phyloP scores from a whole-genome alignment of 2,329 filamentous ascomycete genomes.

The Parascedosporium putredinis region DNA sequence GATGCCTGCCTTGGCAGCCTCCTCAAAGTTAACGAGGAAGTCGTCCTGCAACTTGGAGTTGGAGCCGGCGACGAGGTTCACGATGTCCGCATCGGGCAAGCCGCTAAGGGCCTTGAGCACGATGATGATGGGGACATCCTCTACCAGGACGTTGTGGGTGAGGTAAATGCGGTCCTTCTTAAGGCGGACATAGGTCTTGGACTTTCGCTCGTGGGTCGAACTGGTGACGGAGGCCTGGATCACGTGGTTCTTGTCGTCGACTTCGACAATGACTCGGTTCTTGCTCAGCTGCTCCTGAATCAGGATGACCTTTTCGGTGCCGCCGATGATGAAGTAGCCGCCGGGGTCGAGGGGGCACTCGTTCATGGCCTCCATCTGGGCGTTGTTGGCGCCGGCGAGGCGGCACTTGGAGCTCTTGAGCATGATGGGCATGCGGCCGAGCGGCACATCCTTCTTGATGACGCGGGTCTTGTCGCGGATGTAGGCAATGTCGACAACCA shows the following conservation, averaged over 20 bases:
- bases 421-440: slow-evolving; percentile 94
- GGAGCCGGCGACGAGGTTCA: slow-evolving; percentile 79
- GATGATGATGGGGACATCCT: slow-evolving; percentile 92
- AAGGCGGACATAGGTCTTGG: slow-evolving; percentile 88
- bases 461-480: slow-evolving; percentile 70
- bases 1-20: slow-evolving; percentile 72
- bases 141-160: slow-evolving; percentile 84
- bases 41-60: slow-evolving; percentile 88
- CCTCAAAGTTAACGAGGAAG: slow-evolving; percentile 91
- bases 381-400: slow-evolving; percentile 70
- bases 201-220: slow-evolving; percentile 95
- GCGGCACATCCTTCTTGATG: slow-evolving; percentile 63
- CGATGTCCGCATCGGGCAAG: slow-evolving; percentile 87
- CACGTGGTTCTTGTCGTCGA: slow-evolving; percentile 81
- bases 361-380: slow-evolving; percentile 83
- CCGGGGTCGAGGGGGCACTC: slow-evolving; percentile 94
- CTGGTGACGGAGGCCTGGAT: slow-evolving; percentile 94
- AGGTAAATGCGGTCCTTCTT: slow-evolving; percentile 89
- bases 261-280: slow-evolving; percentile 96
- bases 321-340: slow-evolving; percentile 95
- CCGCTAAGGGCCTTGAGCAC: slow-evolving; percentile 89
- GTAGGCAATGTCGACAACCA: slow-evolving; percentile 86
- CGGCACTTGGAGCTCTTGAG: slow-evolving; percentile 90
- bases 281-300: slow-evolving; percentile 99
- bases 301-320: slow-evolving; percentile 96